Evolutionary conservation across 2,329 filamentous ascomycete species (phyloP).

Genomic region (Tympanopsis confertula): DNA sequence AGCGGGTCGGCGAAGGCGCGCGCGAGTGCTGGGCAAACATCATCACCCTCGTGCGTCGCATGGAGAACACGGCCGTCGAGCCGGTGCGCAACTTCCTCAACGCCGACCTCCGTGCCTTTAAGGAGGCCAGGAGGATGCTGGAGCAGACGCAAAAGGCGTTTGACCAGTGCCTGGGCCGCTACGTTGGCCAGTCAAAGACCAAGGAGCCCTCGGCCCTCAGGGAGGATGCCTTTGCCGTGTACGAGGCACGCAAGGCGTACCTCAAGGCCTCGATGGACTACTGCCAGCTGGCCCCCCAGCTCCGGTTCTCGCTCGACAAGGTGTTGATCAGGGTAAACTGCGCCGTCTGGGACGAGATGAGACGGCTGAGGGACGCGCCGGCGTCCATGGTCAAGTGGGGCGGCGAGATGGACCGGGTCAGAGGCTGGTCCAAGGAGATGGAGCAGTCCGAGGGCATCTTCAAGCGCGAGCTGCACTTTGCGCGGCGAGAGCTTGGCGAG

Average conservation of each 20-base stretch:
- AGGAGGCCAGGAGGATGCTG: conserved; percentile 65
- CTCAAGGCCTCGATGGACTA: conserved; percentile 89
- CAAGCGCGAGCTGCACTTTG: conserved; percentile 66
- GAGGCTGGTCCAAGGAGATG: conserved; percentile 90
- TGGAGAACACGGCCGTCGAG: conserved; percentile 68
- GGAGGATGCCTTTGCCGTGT: conserved; percentile 91
- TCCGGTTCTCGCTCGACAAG: conserved; percentile 75
- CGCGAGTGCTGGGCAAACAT: conserved; percentile 79
- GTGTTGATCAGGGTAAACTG: conserved; percentile 73
- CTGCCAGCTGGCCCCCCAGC: conserved; percentile 74
- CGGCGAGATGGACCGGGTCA: conserved; percentile 78
- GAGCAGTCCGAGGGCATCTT: conserved; percentile 78
- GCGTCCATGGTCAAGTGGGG: conserved; percentile 55
- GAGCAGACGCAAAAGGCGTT: conserved; percentile 76
- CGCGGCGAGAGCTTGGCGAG: conserved; percentile 73
- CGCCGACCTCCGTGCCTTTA: conserved; percentile 74
- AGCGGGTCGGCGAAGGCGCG: conserved; percentile 72
- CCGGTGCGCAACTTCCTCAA: conserved; percentile 70
- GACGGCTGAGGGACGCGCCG: conserved; percentile 54
- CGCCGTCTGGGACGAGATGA: conserved; percentile 83
- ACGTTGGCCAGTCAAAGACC: conserved; percentile 74
- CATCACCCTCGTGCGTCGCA: conserved; percentile 61
- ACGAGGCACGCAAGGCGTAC: conserved; percentile 83
- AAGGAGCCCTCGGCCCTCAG: conserved; percentile 85
- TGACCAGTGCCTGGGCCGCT: conserved; percentile 70